phyloP scores from a whole-genome alignment of 306 rosid species.

The Carpinus viminea region DNA sequence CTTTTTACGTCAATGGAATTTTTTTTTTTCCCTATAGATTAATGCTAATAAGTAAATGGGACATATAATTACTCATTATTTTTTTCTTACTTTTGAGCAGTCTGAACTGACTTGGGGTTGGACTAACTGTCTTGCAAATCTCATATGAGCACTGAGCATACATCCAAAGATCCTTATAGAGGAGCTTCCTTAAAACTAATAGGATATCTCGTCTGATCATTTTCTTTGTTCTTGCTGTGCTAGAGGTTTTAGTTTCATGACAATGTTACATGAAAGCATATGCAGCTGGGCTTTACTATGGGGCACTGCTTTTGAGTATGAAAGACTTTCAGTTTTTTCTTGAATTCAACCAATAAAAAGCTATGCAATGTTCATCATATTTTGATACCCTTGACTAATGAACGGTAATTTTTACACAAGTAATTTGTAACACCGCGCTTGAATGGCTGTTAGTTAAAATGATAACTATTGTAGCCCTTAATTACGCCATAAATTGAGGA shows the following conservation, averaged over 20 bases:
- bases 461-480: not conserved
- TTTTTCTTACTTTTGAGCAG: no score
- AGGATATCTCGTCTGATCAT: not conserved
- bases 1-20: no score
- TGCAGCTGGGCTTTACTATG: not conserved
- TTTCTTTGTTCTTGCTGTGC: not conserved
- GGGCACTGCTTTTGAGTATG: not conserved
- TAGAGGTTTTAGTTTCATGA: not conserved
- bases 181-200: not conserved
- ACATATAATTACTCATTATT: no score
- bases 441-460: not conserved
- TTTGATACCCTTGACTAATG: no score
- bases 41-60: no score
- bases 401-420: not conserved
- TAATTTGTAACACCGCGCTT: not conserved
- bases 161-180: not conserved
- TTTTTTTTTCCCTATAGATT: no score
- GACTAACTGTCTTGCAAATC: no score
- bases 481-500: not conserved
- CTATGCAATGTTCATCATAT: not conserved
- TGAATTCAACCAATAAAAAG: not conserved
- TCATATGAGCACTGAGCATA: not conserved
- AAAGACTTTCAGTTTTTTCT: not conserved
- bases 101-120: no score
- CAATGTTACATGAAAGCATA: not conserved